phyloP scores from a whole-genome alignment of 352 stramenopile genomes.

The Globisporangium apiculatum region DNA sequence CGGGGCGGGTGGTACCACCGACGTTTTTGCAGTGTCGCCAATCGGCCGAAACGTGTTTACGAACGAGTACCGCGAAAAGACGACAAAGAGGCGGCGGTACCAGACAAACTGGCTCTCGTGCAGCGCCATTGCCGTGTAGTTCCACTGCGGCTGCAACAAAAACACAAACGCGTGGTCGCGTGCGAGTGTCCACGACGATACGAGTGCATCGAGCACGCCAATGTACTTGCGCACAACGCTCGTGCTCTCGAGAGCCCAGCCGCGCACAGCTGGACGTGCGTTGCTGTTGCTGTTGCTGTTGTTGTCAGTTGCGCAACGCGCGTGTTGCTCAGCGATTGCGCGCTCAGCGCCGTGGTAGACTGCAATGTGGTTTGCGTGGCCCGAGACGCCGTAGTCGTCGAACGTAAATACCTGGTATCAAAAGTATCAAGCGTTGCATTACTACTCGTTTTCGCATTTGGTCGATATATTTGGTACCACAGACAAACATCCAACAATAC shows the following conservation, averaged over 20 bases:
- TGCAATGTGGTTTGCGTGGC: constrained; percentile 91
- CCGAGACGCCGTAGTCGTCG: constrained; percentile 90
- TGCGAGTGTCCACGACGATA: constrained; percentile 30
- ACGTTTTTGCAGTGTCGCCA: too few species aligned
- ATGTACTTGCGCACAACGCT: constrained; percentile 86
- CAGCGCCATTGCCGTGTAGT: constrained; percentile 89
- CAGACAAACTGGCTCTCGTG: constrained; percentile 95
- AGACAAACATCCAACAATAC: too few species aligned
- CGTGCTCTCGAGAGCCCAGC: constrained; percentile 67
- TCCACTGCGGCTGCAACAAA: constrained; percentile 51
- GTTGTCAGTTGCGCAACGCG: constrained; percentile 19
- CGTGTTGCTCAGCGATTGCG: constrained; percentile 35
- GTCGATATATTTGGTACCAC: not conserved
- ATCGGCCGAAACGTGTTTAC: constrained; percentile 84
- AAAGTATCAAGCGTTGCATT: too few species aligned
- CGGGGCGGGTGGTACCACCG: not conserved
- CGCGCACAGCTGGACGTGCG: constrained; percentile 16
- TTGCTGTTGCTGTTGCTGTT: not conserved
- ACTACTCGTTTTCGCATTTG: too few species aligned
- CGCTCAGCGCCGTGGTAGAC: constrained; percentile 50
- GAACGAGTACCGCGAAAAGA: constrained; percentile 94
- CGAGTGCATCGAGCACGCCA: constrained; percentile 61
- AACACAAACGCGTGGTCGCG: constrained; percentile 45
- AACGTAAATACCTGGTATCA: constrained; percentile 88
- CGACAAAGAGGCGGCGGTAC: constrained; percentile 94